Evolutionary conservation across 2,329 filamentous ascomycete species (phyloP).

Genomic region (Arthroderma sp.): DNA sequence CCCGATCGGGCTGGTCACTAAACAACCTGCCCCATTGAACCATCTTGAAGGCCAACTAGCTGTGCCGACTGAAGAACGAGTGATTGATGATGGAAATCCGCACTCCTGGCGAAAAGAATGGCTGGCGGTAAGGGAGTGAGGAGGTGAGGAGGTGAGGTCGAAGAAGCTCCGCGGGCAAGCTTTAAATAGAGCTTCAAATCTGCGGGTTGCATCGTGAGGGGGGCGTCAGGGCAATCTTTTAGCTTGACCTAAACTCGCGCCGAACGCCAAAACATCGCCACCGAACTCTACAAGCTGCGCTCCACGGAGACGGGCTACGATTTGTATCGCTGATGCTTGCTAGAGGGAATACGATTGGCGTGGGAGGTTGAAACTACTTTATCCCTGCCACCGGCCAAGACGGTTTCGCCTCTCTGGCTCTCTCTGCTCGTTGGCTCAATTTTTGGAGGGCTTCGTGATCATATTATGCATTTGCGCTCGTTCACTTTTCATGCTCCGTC

Average conservation of each 20-base stretch:
- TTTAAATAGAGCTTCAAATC: too few relatives aligned
- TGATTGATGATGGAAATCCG: neutral
- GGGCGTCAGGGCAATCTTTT: too few relatives aligned
- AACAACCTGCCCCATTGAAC: constrained; percentile 30
- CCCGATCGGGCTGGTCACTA: constrained; percentile 12
- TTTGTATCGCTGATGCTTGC: neutral
- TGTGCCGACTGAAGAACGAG: neutral
- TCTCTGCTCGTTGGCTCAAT: neutral
- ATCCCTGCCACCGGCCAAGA: neutral
- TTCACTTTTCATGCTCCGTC: neutral
- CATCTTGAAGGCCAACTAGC: constrained; percentile 21
- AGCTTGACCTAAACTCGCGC: too few relatives aligned
- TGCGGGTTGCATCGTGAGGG: too few relatives aligned
- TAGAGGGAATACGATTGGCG: neutral
- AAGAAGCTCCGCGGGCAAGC: neutral
- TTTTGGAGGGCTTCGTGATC: neutral
- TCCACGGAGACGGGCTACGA: neutral
- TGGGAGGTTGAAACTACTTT: neutral
- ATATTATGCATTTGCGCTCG: neutral
- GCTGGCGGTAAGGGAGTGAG: neutral
- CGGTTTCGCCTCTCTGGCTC: too few relatives aligned
- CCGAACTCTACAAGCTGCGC: neutral
- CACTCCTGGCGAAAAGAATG: neutral
- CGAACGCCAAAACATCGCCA: neutral
- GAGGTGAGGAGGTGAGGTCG: neutral